Base-by-base conservation (phyloP, 2,329 filamentous ascomycete species). In the Sporothrix protearum region DNA sequence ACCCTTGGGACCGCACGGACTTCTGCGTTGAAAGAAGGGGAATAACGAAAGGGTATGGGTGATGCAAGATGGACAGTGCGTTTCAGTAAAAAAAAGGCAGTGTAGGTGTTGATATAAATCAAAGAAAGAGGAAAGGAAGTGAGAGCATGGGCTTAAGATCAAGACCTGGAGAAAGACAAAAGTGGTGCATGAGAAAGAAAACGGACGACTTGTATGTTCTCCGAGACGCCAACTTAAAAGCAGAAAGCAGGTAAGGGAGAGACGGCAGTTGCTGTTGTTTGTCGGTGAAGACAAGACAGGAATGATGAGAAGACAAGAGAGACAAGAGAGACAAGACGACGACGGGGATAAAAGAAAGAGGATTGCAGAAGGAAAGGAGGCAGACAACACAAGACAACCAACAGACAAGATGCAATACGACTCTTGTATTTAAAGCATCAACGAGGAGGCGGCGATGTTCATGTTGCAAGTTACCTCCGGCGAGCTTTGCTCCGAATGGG, bases 381-480 rank as follows among this genome's bases (percentile, higher is more conserved):
- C 42, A 25, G 47, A 55, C 3, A 64, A 55, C 42, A 30, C 5
- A 33, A 57, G 16, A 33, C 53, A 30, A 14, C 49, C 22, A 53
- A 45, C 33, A 47, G 51, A 68, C 49, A 47, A 30, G 63, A 49
- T 9, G 63, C 63, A 39, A 39, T 25, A 22, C 45, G 42, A 28
- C 63, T 49, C 63, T 51, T 42, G 22, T 68, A 59, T 69, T 61
- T 61, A 59, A 69, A 33, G 66, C 22, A 51, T 57, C 30, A 33
- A 51, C 25, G 30, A 51, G 61, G 61, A 45, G 61, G 33, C 19
- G n/a, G 59, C 19, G 14, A 30, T 25, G 61, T 10, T 53, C n/a
- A 53, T 33, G 53, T 57, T 57, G 53, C 53, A 12, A 7, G 28
- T 33, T 57, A 33, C 28, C 53, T 57, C 53, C 53, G 53, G 53